These are phyloP conservation scores for Thermomyces lanuginosus DNA, from an alignment of 2,329 filamentous ascomycete species.

Conservation along the genomic window DNA sequence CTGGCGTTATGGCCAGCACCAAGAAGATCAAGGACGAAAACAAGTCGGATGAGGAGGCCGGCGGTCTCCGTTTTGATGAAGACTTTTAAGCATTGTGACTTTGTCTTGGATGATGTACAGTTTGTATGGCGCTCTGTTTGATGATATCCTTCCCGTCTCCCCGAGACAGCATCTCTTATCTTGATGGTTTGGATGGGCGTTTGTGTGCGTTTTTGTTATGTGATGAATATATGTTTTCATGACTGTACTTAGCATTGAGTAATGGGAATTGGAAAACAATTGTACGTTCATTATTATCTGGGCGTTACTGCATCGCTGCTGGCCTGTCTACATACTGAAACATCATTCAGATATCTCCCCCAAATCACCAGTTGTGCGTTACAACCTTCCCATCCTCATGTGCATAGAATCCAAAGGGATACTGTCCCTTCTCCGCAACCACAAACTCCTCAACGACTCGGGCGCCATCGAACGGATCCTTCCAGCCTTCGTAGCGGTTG, in stretches of 20 bases:
- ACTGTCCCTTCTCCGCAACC: slow-evolving; percentile 1
- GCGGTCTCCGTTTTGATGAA: slow-evolving; percentile 86
- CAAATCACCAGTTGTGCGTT: neutral
- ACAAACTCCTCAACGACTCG: slow-evolving; percentile 2
- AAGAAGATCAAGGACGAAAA: slow-evolving; percentile 48
- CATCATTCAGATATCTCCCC: neutral
- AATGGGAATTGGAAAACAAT: too few species aligned
- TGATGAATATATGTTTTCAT: slow-evolving; percentile 4
- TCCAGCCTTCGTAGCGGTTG: slow-evolving; percentile 1
- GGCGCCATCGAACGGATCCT: slow-evolving; percentile 1
- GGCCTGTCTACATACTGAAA: neutral
- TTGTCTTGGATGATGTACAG: slow-evolving; percentile 2
- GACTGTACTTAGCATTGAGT: slow-evolving; percentile 7
- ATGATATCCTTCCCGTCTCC: slow-evolving; percentile 1
- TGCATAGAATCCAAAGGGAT: neutral
- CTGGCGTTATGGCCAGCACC: slow-evolving; percentile 88
- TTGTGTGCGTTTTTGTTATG: slow-evolving; percentile 6
- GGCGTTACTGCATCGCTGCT: neutral
- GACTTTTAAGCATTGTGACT: slow-evolving; percentile 56
- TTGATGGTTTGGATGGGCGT: slow-evolving; percentile 7
- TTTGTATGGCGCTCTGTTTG: slow-evolving; percentile 1
- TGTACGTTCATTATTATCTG: too few species aligned
- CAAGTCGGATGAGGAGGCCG: slow-evolving; percentile 26
- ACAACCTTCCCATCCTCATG: neutral
- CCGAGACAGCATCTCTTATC: slow-evolving; percentile 7